phyloP scores from a whole-genome alignment of 2,329 filamentous ascomycete genomes.

The Fusarium coicis region DNA sequence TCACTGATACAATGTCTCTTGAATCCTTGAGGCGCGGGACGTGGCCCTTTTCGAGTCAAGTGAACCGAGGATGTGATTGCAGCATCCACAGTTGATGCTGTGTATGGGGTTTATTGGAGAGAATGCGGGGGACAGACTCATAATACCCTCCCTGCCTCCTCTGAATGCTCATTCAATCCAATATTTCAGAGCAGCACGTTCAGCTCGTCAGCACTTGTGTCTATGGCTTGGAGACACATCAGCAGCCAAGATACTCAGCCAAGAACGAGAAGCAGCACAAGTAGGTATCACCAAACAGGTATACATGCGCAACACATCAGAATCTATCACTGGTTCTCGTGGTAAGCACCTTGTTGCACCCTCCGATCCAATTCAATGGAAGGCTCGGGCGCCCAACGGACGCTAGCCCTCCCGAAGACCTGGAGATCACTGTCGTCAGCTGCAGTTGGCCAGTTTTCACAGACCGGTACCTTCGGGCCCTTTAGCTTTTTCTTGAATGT shows the following conservation, averaged over 20 bases:
- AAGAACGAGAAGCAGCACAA: conserved; percentile 2
- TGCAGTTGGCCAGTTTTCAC: neutral
- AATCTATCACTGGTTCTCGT: neutral
- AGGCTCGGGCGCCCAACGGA: neutral
- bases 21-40: conserved; percentile 6
- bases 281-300: conserved; percentile 7
- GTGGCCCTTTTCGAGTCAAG: conserved; percentile 29
- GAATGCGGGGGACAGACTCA: neutral
- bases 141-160: neutral
- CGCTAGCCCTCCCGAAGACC: conserved; percentile 20
- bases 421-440: conserved; percentile 4
- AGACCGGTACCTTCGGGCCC: conserved; percentile 13
- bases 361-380: neutral
- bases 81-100: conserved; percentile 4
- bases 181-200: neutral
- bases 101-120: conserved; percentile 1
- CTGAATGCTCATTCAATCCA: neutral
- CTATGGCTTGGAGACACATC: conserved; percentile 18
- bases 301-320: conserved; percentile 12
- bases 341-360: conserved; percentile 29
- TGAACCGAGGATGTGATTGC: conserved; percentile 37
- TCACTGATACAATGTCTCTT: neutral
- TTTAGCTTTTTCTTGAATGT: neutral
- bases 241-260: conserved; percentile 1
- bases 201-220: conserved; percentile 29